These are phyloP conservation scores for Fonsecaea multimorphosa DNA, from an alignment of 2,329 filamentous ascomycete genomes.

Conservation along the genomic window DNA sequence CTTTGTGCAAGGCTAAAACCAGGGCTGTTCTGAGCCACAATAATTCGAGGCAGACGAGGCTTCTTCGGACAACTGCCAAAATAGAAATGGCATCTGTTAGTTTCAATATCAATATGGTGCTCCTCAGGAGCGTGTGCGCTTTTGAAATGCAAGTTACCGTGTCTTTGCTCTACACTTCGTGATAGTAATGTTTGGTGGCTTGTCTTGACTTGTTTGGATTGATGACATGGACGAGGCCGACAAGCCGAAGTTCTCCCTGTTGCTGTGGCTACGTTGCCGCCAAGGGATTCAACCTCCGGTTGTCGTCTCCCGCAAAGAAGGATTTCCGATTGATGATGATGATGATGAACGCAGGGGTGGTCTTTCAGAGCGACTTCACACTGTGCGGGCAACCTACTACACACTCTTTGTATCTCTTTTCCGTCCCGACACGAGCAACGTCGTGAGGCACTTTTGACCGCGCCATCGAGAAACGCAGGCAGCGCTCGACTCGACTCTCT, in stretches of 20 bases:
- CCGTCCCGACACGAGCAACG: not conserved
- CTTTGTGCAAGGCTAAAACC: not conserved
- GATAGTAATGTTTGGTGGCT: too few relatives aligned
- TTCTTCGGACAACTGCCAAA: not conserved
- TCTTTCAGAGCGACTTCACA: not conserved
- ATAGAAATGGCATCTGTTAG: not conserved
- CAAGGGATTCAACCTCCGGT: not conserved
- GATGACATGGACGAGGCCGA: not conserved
- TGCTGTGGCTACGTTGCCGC: not conserved
- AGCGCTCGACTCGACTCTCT: not conserved
- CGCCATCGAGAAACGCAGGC: not conserved
- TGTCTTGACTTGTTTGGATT: too few relatives aligned
- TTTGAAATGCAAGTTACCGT: not conserved
- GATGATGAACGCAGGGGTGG: not conserved
- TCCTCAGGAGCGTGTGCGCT: not conserved
- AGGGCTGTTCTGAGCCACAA: not conserved
- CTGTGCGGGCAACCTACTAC: not conserved
- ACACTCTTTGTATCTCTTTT: not conserved
- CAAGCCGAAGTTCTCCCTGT: slow-evolving; percentile 2
- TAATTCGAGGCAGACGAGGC: not conserved
- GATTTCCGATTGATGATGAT: not conserved
- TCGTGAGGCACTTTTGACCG: not conserved
- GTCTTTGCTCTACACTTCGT: too few relatives aligned
- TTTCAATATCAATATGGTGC: not conserved
- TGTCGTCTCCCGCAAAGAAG: not conserved